phyloP scores from a whole-genome alignment of 805 yeast species.

The Lachancea sp. region DNA sequence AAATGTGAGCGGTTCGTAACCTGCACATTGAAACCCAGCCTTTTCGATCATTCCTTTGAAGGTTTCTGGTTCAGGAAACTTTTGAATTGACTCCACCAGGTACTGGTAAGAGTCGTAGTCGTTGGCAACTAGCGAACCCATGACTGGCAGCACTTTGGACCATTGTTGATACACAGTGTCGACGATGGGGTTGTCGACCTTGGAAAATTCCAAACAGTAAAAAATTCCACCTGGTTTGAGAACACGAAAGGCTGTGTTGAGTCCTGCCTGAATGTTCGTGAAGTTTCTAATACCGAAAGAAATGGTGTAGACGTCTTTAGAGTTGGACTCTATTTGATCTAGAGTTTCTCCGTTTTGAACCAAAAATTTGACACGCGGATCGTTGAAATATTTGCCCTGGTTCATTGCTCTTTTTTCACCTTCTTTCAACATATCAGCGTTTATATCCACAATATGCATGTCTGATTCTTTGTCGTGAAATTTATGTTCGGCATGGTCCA shows the following conservation, averaged over 20 bases:
- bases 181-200: slow-evolving; percentile 72
- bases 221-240: slow-evolving; percentile 96
- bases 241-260: slow-evolving; percentile 91
- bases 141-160: slow-evolving; percentile 80
- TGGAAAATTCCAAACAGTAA: slow-evolving; percentile 92
- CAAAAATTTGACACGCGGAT: slow-evolving; percentile 61
- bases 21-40: slow-evolving; percentile 92
- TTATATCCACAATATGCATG: slow-evolving; percentile 92
- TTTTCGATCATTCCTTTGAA: slow-evolving; percentile 87
- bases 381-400: slow-evolving; percentile 47
- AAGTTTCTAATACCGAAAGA: slow-evolving; percentile 97
- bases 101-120: slow-evolving; percentile 96
- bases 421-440: slow-evolving; percentile 91
- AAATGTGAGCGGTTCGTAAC: slow-evolving; percentile 89
- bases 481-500: slow-evolving; percentile 79
- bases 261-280: slow-evolving; percentile 89
- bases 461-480: slow-evolving; percentile 69
- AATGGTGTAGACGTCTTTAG: slow-evolving; percentile 92
- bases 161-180: slow-evolving; percentile 79
- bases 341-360: slow-evolving; percentile 91
- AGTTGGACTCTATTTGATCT: slow-evolving; percentile 75
- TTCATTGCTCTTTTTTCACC: slow-evolving; percentile 71
- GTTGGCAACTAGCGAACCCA: slow-evolving; percentile 93
- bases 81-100: slow-evolving; percentile 86
- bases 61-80: slow-evolving; percentile 87